Base-by-base conservation (phyloP, 495 filamentous ascomycete species). In the Daldinia decipiens region DNA sequence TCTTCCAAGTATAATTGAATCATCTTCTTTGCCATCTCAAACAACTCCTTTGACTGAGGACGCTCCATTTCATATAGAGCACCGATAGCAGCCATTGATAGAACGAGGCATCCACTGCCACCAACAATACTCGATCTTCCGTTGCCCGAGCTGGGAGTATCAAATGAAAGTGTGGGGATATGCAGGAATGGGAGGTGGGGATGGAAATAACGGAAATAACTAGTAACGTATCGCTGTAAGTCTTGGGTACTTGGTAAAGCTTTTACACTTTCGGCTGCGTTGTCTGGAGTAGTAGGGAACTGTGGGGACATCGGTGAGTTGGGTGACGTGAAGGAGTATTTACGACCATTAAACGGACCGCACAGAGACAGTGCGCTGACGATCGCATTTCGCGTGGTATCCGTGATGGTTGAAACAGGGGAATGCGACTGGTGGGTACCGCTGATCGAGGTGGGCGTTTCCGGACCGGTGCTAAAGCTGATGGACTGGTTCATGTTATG, bases 61-160 rank as follows among this genome's bases (percentile, higher is more conserved):
- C 88, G 86, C 45, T 98, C 95, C 73, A 90, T 88, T 79, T 97
- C 95, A 79, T 97, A 98, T n/a, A 97, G 80, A 38, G 95, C 93
- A 54, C 95, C 95, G 71, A 98, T 96, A 56, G 95, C 93, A 57
- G 96, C 93, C 90, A 98, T 99, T 7, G 94, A 95, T 17, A 99
- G 85, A 60, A 98, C 90, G 66, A 99, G 82, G 76, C 93, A 97
- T 53, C 95, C 95, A 52, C 91, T 92, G 39, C 95, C 95, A 47
- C 93, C 92, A 57, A 88, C 82, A 60, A 91, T 87, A 56, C 88
- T 88, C 38, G 86, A 83, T 62, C 88, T 89, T 71, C 87, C 87
- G 68, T 86, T 84, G 58, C 83, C 81, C 31, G 88, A 86, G 70
- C 87, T 91, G 47, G 90, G 85, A 24, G 90, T 86, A 76, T 97